Conservation (phyloP, 2,329 filamentous ascomycete genomes). For the Botrytis galanthina region DNA sequence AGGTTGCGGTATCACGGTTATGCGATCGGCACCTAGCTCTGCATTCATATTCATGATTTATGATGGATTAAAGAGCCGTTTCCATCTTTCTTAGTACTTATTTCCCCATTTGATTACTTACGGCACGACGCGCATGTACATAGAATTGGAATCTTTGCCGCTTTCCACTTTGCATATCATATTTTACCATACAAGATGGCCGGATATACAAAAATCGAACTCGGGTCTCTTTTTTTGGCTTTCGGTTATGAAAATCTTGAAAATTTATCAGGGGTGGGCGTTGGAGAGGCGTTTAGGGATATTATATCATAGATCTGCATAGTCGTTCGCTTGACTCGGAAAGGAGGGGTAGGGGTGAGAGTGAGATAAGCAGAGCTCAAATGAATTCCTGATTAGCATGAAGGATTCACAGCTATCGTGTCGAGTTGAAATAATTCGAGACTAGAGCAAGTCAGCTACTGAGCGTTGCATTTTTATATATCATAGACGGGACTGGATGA, state of each 20-base stretch:
- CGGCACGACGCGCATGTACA: background rate
- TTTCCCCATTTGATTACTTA: background rate
- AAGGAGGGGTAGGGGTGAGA: background rate
- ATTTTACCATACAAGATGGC: background rate
- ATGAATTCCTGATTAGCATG: background rate
- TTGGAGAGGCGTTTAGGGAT: conserved; percentile 2
- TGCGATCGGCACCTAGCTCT: conserved; percentile 87
- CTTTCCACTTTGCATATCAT: background rate
- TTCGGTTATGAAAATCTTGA: background rate
- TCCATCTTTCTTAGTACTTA: conserved; percentile 10
- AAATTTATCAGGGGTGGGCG: background rate
- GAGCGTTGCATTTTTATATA: background rate
- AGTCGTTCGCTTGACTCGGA: background rate
- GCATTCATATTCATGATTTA: conserved; percentile 97
- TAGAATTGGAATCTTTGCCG: background rate
- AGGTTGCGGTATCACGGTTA: conserved; percentile 90
- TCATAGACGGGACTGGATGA: background rate
- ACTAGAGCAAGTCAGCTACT: background rate
- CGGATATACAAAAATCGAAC: background rate
- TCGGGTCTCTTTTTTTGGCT: background rate
- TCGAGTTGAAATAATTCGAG: background rate
- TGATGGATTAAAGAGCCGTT: conserved; percentile 69
- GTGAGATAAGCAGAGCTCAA: background rate
- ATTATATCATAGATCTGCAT: conserved; percentile 6
- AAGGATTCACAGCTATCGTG: background rate